phyloP scores from a whole-genome alignment of 345 rosid species.

The Cochlearia excelsa region DNA sequence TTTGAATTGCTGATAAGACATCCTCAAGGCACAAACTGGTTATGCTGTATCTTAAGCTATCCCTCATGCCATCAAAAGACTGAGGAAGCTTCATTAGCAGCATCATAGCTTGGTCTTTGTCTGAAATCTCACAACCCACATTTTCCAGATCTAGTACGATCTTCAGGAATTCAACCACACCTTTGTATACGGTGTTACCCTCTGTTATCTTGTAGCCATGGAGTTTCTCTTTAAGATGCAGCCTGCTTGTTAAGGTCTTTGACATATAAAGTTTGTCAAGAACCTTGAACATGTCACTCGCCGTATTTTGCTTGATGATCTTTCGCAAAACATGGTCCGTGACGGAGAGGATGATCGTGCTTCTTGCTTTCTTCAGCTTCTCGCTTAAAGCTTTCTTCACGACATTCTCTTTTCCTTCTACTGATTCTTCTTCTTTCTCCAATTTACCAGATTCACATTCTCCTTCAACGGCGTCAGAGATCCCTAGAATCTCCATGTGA shows the following conservation, averaged over 20 bases:
- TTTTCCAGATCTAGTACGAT: neutral
- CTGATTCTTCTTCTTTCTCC: no score
- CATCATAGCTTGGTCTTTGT: neutral
- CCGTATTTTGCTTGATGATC: neutral
- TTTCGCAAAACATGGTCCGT: neutral
- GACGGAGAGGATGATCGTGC: neutral
- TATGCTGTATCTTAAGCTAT: neutral
- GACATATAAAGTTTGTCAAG: neutral
- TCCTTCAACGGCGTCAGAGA: neutral
- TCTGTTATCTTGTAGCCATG: neutral
- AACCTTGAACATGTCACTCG: neutral
- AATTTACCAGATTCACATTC: neutral
- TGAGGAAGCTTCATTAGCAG: neutral
- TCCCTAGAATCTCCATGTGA: neutral
- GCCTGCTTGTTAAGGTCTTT: neutral
- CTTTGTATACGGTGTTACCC: neutral
- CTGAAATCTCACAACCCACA: neutral
- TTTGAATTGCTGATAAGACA: neutral
- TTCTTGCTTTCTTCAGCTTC: neutral
- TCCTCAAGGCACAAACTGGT: neutral
- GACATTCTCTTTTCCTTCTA: neutral
- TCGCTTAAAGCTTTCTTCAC: neutral
- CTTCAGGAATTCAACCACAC: neutral
- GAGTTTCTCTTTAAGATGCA: no score
- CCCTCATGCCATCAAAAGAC: neutral